These are phyloP conservation scores for Lentinula raphanica DNA, from an alignment of 768 basidiomycete genomes.

Conservation along the genomic window DNA sequence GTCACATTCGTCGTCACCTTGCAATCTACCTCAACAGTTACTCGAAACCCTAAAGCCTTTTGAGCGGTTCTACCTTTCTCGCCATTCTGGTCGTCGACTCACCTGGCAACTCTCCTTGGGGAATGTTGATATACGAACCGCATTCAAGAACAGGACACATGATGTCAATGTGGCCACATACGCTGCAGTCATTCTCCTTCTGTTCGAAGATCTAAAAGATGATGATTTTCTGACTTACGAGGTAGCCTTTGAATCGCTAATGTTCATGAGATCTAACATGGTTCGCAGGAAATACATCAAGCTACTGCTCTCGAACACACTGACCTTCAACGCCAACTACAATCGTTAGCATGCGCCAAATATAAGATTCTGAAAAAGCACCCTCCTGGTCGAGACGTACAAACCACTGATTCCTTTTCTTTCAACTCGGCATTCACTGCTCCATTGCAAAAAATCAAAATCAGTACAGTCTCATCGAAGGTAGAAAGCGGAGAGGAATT, in stretches of 20 bases:
- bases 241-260: slow-evolving; percentile 34
- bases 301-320: slow-evolving; percentile 67
- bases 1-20: slow-evolving; percentile 56
- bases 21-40: slow-evolving; percentile 64
- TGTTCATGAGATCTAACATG: background rate
- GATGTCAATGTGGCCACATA: slow-evolving; percentile 93
- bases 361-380: slow-evolving; percentile 89
- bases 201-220: slow-evolving; percentile 72
- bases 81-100: slow-evolving; percentile 85
- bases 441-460: slow-evolving; percentile 87
- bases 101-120: slow-evolving; percentile 92
- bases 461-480: slow-evolving; percentile 81
- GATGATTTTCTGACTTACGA: slow-evolving; percentile 72
- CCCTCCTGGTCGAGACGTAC: slow-evolving; percentile 81
- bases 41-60: slow-evolving; percentile 67
- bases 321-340: slow-evolving; percentile 88
- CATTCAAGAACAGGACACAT: slow-evolving; percentile 75
- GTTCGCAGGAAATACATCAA: slow-evolving; percentile 73
- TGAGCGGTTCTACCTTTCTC: slow-evolving; percentile 82
- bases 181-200: slow-evolving; percentile 78
- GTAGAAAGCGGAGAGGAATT: slow-evolving; percentile 85
- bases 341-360: slow-evolving; percentile 94
- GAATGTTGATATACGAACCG: slow-evolving; percentile 80
- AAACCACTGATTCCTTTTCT: slow-evolving; percentile 72
- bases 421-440: slow-evolving; percentile 83